phyloP scores from a whole-genome alignment of 257 asterid genomes.

The Nicotiana paniculata region DNA sequence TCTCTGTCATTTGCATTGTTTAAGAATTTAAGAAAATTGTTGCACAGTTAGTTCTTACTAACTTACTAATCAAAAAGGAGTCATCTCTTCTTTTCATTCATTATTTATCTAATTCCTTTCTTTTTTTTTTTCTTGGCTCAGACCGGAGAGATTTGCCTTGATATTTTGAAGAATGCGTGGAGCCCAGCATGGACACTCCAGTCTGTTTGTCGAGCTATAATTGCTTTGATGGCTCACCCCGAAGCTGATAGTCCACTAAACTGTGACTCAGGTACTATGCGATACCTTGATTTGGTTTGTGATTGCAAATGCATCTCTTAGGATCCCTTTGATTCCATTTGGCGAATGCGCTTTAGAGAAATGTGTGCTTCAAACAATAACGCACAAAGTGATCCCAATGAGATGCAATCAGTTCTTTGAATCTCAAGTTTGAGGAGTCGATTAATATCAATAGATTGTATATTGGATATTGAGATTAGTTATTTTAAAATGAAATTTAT shows the following conservation, averaged over 20 bases:
- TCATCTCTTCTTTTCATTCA: too few species aligned
- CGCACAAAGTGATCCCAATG: too few species aligned
- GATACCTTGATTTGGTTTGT: not conserved
- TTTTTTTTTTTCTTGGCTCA: constrained; percentile 11
- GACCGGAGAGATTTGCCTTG: constrained; percentile 99
- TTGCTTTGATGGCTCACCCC: constrained; percentile 99
- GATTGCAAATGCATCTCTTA: not conserved
- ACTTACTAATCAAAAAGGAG: not conserved
- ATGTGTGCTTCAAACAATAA: too few species aligned
- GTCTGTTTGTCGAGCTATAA: constrained; percentile 97
- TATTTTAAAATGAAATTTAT: too few species aligned
- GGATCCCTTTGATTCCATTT: too few species aligned
- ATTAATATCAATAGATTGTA: too few species aligned
- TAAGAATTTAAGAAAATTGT: not conserved
- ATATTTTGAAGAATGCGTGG: constrained; percentile 97
- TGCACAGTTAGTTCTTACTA: not conserved
- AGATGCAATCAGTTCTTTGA: too few species aligned
- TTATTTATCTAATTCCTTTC: not conserved
- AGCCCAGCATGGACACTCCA: constrained; percentile 99
- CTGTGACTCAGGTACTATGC: constrained; percentile 84
- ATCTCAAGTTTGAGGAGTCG: too few species aligned
- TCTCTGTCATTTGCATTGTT: not conserved
- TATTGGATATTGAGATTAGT: too few species aligned
- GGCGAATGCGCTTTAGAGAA: too few species aligned
- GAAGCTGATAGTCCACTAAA: constrained; percentile 99